Evolutionary conservation across 805 yeast species (phyloP).

Genomic region (Metschnikowia noctiluminum): DNA sequence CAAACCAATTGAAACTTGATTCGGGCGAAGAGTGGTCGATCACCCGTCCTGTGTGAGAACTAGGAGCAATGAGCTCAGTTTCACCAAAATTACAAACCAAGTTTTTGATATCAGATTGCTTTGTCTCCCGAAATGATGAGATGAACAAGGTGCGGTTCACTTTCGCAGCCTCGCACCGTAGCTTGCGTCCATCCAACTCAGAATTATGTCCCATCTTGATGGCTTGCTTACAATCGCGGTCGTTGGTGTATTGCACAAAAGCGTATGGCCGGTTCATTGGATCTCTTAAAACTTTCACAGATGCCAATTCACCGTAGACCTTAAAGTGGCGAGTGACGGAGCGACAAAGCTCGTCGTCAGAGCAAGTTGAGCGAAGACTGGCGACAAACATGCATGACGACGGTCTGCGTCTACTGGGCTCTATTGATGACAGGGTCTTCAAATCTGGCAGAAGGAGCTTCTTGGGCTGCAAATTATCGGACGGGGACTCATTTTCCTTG

Average conservation of each 20-base stretch:
- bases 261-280: slow-evolving; percentile 83
- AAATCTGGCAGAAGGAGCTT: neutral
- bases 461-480: neutral
- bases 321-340: slow-evolving; percentile 68
- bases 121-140: slow-evolving; percentile 26
- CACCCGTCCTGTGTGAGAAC: slow-evolving; percentile 34
- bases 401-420: slow-evolving; percentile 38
- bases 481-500: slow-evolving; percentile 10
- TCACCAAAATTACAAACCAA: slow-evolving; percentile 62
- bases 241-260: slow-evolving; percentile 79
- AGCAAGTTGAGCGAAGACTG: slow-evolving; percentile 58
- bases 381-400: slow-evolving; percentile 89
- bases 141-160: slow-evolving; percentile 83
- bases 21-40: slow-evolving; percentile 6
- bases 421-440: neutral
- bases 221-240: slow-evolving; percentile 66
- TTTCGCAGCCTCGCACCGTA: slow-evolving; percentile 87
- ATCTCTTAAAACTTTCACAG: slow-evolving; percentile 83
- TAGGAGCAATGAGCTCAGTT: slow-evolving; percentile 58
- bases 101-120: slow-evolving; percentile 33
- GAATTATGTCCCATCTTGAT: slow-evolving; percentile 67
- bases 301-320: slow-evolving; percentile 65
- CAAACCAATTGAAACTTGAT: slow-evolving; percentile 56
- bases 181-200: slow-evolving; percentile 64
- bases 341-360: slow-evolving; percentile 69